These are phyloP conservation scores for Termitomyces sp. DNA, from an alignment of 768 basidiomycete species.

Conservation along the genomic window DNA sequence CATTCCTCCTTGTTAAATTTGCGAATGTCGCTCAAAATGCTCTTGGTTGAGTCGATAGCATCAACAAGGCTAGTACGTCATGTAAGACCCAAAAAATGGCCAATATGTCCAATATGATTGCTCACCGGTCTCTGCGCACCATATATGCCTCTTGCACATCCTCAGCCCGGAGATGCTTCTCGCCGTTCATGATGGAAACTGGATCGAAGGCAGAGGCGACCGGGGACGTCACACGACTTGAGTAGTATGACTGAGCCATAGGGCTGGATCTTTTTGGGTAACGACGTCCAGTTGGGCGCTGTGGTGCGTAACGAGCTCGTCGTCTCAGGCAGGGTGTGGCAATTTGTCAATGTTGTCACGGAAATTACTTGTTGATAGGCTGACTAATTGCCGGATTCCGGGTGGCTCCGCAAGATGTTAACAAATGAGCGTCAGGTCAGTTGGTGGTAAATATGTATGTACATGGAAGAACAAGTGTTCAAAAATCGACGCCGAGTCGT, in stretches of 20 bases:
- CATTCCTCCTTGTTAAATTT: slow-evolving; percentile 84
- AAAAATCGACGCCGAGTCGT: too few species aligned
- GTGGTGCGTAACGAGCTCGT: slow-evolving; percentile 12
- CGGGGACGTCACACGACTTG: slow-evolving; percentile 35
- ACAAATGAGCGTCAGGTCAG: too few species aligned
- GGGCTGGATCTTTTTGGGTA: slow-evolving; percentile 12
- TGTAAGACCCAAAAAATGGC: slow-evolving; percentile 7
- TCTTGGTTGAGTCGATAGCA: slow-evolving; percentile 73
- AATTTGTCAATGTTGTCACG: slow-evolving; percentile 13
- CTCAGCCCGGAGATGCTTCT: slow-evolving; percentile 55
- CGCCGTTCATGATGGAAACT: slow-evolving; percentile 30
- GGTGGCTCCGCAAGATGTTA: slow-evolving; percentile 8
- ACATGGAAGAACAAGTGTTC: too few species aligned
- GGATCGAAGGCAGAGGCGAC: slow-evolving; percentile 32
- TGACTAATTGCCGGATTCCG: slow-evolving; percentile 19
- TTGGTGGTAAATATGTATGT: too few species aligned
- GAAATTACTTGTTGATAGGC: slow-evolving; percentile 7
- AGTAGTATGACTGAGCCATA: slow-evolving; percentile 45
- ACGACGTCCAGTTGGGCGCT: slow-evolving; percentile 12
- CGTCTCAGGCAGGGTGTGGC: slow-evolving; percentile 8
- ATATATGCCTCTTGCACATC: slow-evolving; percentile 78
- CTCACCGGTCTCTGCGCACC: slow-evolving; percentile 73
- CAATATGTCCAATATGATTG: slow-evolving; percentile 9
- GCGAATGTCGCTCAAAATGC: slow-evolving; percentile 67
- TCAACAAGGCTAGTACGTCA: slow-evolving; percentile 55